Evolutionary conservation across 225 moss, liverwort and hornwort species (phyloP).

Genomic region (Thuidium tamariscinum): DNA sequence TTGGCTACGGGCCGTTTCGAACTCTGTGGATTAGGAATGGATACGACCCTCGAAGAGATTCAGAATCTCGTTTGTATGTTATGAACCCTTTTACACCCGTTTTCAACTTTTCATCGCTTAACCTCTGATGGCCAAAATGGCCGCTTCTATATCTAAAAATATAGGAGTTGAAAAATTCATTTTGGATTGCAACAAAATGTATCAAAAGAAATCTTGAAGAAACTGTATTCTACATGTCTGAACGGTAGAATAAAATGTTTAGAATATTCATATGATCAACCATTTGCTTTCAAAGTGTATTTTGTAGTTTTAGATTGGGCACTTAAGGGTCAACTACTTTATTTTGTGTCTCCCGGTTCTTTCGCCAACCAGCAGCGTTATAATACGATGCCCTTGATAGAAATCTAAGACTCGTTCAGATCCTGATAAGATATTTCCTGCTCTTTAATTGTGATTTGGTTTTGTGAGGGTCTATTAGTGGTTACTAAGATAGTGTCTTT

Average conservation of each 20-base stretch:
- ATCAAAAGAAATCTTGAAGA: background rate
- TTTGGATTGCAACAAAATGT: background rate
- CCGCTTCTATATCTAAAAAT: background rate
- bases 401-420: background rate
- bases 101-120: background rate
- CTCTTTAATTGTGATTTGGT: background rate
- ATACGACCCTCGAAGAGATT: constrained; percentile 85
- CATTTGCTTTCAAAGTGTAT: background rate
- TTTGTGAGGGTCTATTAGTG: background rate
- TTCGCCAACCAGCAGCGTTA: background rate
- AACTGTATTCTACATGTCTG: no score
- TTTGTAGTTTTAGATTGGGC: background rate
- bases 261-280: background rate
- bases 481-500: background rate
- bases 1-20: constrained; percentile 84
- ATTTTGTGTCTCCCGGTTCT: background rate
- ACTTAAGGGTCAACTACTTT: background rate
- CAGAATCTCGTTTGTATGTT: constrained; percentile 77
- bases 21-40: constrained; percentile 94
- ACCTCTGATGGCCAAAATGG: background rate
- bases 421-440: background rate
- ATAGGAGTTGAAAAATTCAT: background rate
- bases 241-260: background rate
- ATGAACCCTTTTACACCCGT: background rate
- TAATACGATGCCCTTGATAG: background rate